A percentile compares a stretch with the other conserved stretches of the same genome.
Conservation (phyloP, 257 asterid genomes). For the Solanum sejunctum region DNA sequence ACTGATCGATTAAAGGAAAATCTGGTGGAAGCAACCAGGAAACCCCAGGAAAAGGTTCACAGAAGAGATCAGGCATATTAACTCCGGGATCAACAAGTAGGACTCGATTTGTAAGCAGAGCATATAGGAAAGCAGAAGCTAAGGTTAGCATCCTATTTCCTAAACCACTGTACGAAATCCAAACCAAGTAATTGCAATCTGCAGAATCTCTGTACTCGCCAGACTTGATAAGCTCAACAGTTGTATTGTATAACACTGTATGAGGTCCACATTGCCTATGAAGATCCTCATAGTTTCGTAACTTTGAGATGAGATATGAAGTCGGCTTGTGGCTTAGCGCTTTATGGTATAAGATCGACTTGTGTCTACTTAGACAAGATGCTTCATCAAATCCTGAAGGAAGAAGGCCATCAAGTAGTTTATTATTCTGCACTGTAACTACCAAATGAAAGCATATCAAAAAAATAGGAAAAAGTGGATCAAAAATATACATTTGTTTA, state of each 20-base stretch:
- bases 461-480: not conserved
- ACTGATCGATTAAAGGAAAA: conserved; percentile 34
- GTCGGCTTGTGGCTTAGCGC: conserved; percentile 30
- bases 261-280: conserved; percentile 71
- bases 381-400: conserved; percentile 45
- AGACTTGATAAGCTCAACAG: conserved; percentile 31
- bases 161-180: conserved; percentile 63
- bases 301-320: conserved; percentile 49
- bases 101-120: conserved; percentile 61
- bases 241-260: conserved; percentile 41
- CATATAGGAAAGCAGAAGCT: conserved; percentile 70
- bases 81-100: conserved; percentile 53
- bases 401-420: conserved; percentile 25
- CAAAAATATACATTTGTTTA: not conserved
- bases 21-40: conserved; percentile 75
- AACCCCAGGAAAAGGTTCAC: conserved; percentile 70
- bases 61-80: conserved; percentile 60
- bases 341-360: conserved; percentile 33
- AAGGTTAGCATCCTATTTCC: conserved; percentile 64
- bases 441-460: not conserved
- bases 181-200: conserved; percentile 57
- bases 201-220: conserved; percentile 9
- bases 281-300: conserved; percentile 53
- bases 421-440: too few species aligned
- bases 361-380: conserved; percentile 61